phyloP scores from a whole-genome alignment of 441 rosid genomes.

The Capsella rubella region DNA sequence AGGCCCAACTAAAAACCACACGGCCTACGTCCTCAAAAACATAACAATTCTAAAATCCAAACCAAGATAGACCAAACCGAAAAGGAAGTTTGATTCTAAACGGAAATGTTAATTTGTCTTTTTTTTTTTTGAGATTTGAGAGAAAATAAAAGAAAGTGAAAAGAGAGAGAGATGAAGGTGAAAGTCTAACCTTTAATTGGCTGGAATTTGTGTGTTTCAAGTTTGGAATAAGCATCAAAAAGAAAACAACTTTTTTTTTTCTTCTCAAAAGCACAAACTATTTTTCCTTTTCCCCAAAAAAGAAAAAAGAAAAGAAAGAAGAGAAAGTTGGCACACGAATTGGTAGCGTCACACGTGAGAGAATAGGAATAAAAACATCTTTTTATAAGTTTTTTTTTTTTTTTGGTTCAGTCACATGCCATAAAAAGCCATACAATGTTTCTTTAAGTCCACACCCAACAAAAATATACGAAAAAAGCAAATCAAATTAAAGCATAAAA shows the following conservation, averaged over 20 bases:
- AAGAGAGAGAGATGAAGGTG: slow-evolving; percentile 20
- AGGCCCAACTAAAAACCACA: slow-evolving; percentile 30
- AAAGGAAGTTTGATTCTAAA: slow-evolving; percentile 17
- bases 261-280: slow-evolving; percentile 40
- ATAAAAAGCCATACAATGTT: slow-evolving; percentile 40
- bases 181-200: slow-evolving; percentile 40
- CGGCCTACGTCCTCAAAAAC: slow-evolving; percentile 5
- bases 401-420: slow-evolving; percentile 38
- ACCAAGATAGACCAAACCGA: slow-evolving; percentile 20
- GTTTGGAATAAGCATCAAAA: slow-evolving; percentile 51
- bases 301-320: not conserved
- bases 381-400: slow-evolving; percentile 10
- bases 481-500: slow-evolving; percentile 15
- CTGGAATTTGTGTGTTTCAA: slow-evolving; percentile 49
- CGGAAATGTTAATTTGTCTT: not conserved
- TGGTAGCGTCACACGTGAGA: slow-evolving; percentile 46
- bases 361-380: slow-evolving; percentile 28
- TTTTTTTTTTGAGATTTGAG: slow-evolving; percentile 9
- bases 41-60: slow-evolving; percentile 3
- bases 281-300: slow-evolving; percentile 11
- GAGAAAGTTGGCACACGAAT: slow-evolving; percentile 47
- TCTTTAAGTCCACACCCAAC: slow-evolving; percentile 21
- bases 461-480: slow-evolving; percentile 33
- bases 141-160: slow-evolving; percentile 11
- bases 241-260: slow-evolving; percentile 17